Percentiles rank a stretch among this genome's conserved stretches.
Evolutionary conservation across 108 stramenopile species (phyloP).

Genomic region (Pinguiococcus pyrenoidosus): DNA sequence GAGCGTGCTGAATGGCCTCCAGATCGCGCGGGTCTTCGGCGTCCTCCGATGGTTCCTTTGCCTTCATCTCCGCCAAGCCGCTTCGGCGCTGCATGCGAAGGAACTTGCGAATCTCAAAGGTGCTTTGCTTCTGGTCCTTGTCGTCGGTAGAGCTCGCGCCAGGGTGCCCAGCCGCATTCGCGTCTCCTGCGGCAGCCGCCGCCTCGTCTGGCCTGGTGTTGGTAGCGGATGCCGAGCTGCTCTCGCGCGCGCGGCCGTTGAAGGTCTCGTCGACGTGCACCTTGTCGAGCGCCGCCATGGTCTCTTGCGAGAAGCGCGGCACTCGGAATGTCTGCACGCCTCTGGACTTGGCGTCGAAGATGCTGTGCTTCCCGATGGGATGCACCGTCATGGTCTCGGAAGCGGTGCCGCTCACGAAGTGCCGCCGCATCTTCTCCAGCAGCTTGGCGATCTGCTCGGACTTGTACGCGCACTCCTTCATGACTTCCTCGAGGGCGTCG

Average conservation of each 20-base stretch:
- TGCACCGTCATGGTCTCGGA: constrained; percentile 7
- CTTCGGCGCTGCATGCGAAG: too few species aligned
- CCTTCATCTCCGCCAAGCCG: constrained; percentile 10
- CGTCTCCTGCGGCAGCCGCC: too few species aligned
- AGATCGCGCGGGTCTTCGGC: constrained; percentile 40
- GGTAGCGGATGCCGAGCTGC: too few species aligned
- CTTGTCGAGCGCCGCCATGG: too few species aligned
- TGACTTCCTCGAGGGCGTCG: constrained; percentile 20
- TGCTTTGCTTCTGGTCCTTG: not conserved
- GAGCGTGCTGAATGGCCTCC: constrained; percentile 26
- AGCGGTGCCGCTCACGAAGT: not conserved
- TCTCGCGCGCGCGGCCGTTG: too few species aligned
- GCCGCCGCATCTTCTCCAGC: constrained; percentile 14
- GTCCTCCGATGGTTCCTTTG: constrained; percentile 27
- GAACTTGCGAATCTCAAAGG: not conserved
- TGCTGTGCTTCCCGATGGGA: not conserved
- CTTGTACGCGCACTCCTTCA: constrained; percentile 16
- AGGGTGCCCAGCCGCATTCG: too few species aligned
- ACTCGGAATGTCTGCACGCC: too few species aligned
- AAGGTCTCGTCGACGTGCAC: too few species aligned
- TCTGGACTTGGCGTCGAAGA: not conserved
- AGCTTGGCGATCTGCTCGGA: constrained; percentile 1
- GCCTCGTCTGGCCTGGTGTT: too few species aligned
- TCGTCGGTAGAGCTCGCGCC: too few species aligned
- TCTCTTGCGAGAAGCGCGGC: too few species aligned